A percentile compares a stretch with the other conserved stretches of the same genome.
These are phyloP conservation scores for Umbelopsis sp. DNA, from an alignment of 192 early-diverging fungal genomes.

Conservation along the genomic window DNA sequence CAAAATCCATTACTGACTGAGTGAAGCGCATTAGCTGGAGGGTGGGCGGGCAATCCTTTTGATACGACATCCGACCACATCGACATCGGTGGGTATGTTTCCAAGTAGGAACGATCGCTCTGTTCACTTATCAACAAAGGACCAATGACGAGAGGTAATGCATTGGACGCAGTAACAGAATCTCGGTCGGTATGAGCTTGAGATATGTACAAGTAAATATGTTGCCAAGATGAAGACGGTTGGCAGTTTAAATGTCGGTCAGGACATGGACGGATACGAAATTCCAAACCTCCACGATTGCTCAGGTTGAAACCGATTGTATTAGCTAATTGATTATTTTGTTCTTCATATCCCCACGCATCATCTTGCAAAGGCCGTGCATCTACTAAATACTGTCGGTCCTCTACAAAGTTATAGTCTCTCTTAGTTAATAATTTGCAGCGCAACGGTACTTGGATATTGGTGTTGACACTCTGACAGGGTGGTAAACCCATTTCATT, in stretches of 20 bases:
- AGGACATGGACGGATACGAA: neutral
- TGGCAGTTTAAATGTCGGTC: neutral
- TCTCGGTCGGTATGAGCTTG: neutral
- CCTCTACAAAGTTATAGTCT: neutral
- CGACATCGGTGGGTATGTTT: neutral
- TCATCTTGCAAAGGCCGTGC: conserved; percentile 19
- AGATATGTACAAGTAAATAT: conserved; percentile 7
- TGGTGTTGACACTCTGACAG: conserved; percentile 23
- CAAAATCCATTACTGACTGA: neutral
- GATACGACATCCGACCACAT: conserved; percentile 10
- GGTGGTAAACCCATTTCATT: conserved; percentile 37
- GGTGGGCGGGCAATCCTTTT: neutral
- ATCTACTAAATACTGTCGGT: neutral
- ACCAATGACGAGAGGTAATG: conserved; percentile 9
- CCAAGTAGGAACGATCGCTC: too few relatives aligned
- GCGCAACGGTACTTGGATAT: conserved; percentile 20
- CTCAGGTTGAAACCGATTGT: conserved; percentile 5
- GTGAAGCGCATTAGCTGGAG: neutral
- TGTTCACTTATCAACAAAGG: neutral
- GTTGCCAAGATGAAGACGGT: too few relatives aligned
- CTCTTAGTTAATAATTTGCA: conserved; percentile 17
- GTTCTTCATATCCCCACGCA: neutral
- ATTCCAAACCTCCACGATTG: neutral
- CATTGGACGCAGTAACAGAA: neutral
- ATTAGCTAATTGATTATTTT: neutral